Evolutionary conservation across 2,329 filamentous ascomycete genomes (phyloP).

Genomic region (Aspergillus udagawae): DNA sequence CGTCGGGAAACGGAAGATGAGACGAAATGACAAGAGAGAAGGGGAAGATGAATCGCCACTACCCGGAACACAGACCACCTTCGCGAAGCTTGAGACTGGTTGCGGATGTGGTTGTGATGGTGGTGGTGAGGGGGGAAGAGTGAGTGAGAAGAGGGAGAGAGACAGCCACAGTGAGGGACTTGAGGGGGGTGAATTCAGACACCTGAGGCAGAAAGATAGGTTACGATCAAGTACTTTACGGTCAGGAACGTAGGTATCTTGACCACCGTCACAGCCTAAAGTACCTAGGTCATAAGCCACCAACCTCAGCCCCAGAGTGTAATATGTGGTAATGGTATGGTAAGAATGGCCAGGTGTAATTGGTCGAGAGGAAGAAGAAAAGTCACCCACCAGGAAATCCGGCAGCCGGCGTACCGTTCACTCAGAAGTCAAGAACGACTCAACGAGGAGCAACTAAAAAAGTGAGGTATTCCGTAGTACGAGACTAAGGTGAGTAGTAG

Average conservation of each 20-base stretch:
- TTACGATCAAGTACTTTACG: not conserved
- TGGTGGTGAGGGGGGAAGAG: conserved; percentile 3
- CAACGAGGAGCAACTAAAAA: not conserved
- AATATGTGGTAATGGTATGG: not conserved
- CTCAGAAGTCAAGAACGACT: not conserved
- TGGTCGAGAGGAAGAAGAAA: not conserved
- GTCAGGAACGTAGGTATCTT: not conserved
- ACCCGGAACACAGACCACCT: conserved; percentile 8
- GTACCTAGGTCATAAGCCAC: not conserved
- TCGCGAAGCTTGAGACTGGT: conserved; percentile 3
- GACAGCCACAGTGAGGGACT: not conserved
- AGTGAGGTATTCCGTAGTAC: not conserved
- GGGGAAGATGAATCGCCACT: conserved; percentile 9
- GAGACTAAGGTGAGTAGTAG: not conserved
- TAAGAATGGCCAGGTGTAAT: not conserved
- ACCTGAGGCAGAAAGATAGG: conserved; percentile 1
- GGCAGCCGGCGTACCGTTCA: not conserved
- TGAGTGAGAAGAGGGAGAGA: conserved; percentile 2
- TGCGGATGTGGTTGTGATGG: not conserved
- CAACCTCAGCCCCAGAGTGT: not conserved
- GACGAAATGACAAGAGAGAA: conserved; percentile 10
- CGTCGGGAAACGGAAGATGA: conserved; percentile 9
- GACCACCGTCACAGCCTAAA: not conserved
- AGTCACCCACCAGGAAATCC: not conserved
- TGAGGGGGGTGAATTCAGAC: not conserved